Evolutionary conservation across 352 stramenopile species (phyloP).

Genomic region (Globisporangium cystogenes): DNA sequence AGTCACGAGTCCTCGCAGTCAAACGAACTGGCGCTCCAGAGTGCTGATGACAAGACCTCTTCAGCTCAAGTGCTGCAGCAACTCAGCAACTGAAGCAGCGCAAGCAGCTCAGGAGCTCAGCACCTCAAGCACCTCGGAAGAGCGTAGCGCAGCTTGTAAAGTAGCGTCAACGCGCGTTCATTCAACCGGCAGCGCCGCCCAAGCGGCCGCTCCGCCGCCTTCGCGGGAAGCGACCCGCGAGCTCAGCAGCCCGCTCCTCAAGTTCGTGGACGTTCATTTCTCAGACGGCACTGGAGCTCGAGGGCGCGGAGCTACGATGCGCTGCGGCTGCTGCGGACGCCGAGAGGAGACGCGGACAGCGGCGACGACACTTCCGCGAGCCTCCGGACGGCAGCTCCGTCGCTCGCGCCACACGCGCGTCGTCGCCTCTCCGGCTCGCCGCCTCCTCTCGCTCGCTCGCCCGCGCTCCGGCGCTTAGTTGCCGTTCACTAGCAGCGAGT

Average conservation of each 20-base stretch:
- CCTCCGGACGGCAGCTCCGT: neutral
- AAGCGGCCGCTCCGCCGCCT: no score
- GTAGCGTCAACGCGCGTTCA: no score
- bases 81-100: no score
- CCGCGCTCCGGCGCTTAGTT: slow-evolving; percentile 21
- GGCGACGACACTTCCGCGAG: no score
- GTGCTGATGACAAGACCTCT: no score
- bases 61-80: no score
- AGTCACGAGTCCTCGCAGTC: neutral
- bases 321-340: no score
- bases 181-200: neutral
- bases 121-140: no score
- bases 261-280: neutral
- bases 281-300: neutral
- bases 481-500: slow-evolving; percentile 74
- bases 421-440: neutral
- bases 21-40: slow-evolving; percentile 1
- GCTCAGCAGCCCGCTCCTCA: neutral
- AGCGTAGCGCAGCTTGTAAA: no score
- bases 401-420: neutral
- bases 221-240: no score
- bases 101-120: no score
- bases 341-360: neutral
- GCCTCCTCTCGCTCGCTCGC: slow-evolving; percentile 3
- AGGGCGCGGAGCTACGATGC: no score